These are phyloP conservation scores for Dothidotthia symphoricarpi DNA, from an alignment of 2,329 filamentous ascomycete species.

Conservation along the genomic window DNA sequence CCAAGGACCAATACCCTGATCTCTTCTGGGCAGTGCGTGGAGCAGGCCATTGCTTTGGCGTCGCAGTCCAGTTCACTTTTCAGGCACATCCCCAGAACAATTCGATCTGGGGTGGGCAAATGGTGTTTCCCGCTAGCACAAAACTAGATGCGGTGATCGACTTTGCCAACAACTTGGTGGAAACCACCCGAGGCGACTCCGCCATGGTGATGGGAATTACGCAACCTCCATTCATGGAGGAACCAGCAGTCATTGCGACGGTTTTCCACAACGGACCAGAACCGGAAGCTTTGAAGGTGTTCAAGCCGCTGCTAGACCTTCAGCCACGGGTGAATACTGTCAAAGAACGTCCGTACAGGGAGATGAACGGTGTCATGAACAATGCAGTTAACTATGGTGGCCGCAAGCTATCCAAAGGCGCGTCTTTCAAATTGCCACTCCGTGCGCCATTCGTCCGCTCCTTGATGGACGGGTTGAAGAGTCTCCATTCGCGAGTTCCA, in stretches of 20 bases:
- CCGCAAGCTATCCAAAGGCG: constrained; percentile 41
- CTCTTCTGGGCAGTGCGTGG: constrained; percentile 45
- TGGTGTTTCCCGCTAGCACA: constrained; percentile 34
- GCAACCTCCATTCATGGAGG: constrained; percentile 28
- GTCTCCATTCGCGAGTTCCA: constrained; percentile 3
- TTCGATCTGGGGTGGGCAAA: constrained; percentile 38
- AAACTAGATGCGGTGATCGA: constrained; percentile 26
- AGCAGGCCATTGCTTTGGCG: constrained; percentile 39
- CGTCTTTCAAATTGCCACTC: constrained; percentile 38
- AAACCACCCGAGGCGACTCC: constrained; percentile 29
- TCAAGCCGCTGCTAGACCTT: constrained; percentile 8
- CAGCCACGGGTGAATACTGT: constrained; percentile 5
- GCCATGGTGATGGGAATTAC: constrained; percentile 28
- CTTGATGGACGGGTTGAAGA: constrained; percentile 1
- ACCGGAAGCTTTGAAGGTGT: constrained; percentile 24
- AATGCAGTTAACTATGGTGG: constrained; percentile 33
- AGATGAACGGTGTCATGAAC: constrained; percentile 38
- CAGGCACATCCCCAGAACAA: constrained; percentile 31
- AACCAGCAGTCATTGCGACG: constrained; percentile 29
- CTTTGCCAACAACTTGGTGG: constrained; percentile 33
- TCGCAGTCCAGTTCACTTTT: constrained; percentile 46
- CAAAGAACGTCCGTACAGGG: constrained; percentile 29
- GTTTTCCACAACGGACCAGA: constrained; percentile 41
- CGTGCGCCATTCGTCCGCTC: constrained; percentile 18
- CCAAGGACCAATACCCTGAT: constrained; percentile 21